Evolutionary conservation across 768 basidiomycete species (phyloP).

Genomic region (Tylopilus rubrobrunneus): DNA sequence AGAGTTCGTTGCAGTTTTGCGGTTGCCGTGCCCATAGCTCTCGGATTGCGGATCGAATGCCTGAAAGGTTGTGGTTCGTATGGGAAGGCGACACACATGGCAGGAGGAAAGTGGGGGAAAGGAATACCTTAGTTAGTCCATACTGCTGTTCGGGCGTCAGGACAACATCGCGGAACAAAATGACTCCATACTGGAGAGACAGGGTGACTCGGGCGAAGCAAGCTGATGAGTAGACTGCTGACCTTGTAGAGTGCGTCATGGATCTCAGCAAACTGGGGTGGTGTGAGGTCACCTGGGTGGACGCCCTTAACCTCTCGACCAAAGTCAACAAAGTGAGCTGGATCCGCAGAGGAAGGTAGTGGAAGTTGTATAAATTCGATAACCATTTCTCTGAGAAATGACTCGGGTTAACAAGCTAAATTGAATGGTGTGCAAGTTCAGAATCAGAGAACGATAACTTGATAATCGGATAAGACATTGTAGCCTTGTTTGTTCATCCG

Average conservation of each 20-base stretch:
- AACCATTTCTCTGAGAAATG: slow-evolving; percentile 42
- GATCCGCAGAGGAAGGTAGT: slow-evolving; percentile 66
- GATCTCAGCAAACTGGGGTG: slow-evolving; percentile 63
- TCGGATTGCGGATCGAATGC: slow-evolving; percentile 67
- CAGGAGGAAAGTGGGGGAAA: not conserved
- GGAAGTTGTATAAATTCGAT: slow-evolving; percentile 65
- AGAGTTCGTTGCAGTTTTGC: slow-evolving; percentile 76
- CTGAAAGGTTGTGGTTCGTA: slow-evolving; percentile 33
- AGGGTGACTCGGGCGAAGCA: not conserved
- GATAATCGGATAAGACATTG: too few relatives aligned
- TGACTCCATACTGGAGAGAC: slow-evolving; percentile 52
- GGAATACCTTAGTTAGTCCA: slow-evolving; percentile 69
- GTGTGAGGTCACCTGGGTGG: slow-evolving; percentile 57
- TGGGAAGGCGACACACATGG: not conserved
- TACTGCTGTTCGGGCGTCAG: slow-evolving; percentile 83
- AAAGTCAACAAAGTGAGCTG: slow-evolving; percentile 63
- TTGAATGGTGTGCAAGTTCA: too few relatives aligned
- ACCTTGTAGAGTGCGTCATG: slow-evolving; percentile 77
- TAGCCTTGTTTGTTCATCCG: too few relatives aligned
- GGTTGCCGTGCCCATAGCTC: slow-evolving; percentile 82
- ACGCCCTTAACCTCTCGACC: slow-evolving; percentile 76
- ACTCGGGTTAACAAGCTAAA: too few relatives aligned
- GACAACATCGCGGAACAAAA: slow-evolving; percentile 69
- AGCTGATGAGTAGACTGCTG: not conserved
- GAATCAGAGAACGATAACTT: too few relatives aligned